These are phyloP conservation scores for Zygotorulaspora chibaensis DNA, from an alignment of 805 yeast species.

Conservation along the genomic window DNA sequence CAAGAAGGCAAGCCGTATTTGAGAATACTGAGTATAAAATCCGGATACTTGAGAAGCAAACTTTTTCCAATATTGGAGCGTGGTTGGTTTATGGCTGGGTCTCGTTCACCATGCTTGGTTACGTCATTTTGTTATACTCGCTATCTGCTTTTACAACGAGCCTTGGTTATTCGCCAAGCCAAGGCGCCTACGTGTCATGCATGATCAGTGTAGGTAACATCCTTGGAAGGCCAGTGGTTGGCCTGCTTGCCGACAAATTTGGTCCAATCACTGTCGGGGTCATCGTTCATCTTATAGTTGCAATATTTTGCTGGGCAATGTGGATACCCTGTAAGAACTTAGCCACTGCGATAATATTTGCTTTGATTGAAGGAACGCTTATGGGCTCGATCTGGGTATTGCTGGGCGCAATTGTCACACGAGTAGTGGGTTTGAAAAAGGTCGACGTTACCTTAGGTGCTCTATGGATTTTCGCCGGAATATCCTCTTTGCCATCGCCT, in stretches of 20 bases:
- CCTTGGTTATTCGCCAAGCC: constrained; percentile 50
- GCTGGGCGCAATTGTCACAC: constrained; percentile 46
- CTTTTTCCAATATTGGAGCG: constrained; percentile 40
- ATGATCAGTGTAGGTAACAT: constrained; percentile 55
- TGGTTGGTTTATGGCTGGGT: constrained; percentile 41
- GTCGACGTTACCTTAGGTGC: constrained; percentile 46
- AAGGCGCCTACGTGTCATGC: constrained; percentile 55
- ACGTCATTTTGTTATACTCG: constrained; percentile 53
- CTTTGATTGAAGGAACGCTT: constrained; percentile 47
- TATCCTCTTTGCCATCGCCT: constrained; percentile 52
- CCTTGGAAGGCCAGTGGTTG: constrained; percentile 52
- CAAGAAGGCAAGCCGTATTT: constrained; percentile 30
- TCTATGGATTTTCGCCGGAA: constrained; percentile 51
- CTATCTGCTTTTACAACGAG: constrained; percentile 56
- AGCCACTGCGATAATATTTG: constrained; percentile 51
- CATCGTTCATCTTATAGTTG: constrained; percentile 37
- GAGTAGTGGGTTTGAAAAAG: constrained; percentile 50
- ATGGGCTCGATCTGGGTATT: constrained; percentile 62
- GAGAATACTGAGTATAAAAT: constrained; percentile 16
- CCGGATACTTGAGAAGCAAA: constrained; percentile 40
- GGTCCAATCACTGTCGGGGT: constrained; percentile 50
- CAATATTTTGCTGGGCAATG: constrained; percentile 43
- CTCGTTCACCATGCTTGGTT: constrained; percentile 53
- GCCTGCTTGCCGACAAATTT: constrained; percentile 45
- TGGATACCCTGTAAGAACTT: constrained; percentile 55